These are phyloP conservation scores for Dryas alaskensis DNA, from an alignment of 306 rosid species.

Conservation along the genomic window DNA sequence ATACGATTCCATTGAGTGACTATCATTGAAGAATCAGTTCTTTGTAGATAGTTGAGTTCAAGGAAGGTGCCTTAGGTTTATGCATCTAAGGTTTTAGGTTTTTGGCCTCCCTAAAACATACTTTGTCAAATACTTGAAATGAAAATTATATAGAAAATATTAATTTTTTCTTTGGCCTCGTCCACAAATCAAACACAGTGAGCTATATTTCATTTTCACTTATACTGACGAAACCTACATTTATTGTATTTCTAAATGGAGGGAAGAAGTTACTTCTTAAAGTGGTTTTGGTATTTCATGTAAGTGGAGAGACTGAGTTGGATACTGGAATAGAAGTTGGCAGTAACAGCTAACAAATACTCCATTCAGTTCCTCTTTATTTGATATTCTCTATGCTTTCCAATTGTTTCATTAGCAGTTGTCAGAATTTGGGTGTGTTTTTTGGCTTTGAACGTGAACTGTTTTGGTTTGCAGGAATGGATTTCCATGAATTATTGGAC, in stretches of 20 bases:
- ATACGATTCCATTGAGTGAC: neutral
- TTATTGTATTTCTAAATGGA: neutral
- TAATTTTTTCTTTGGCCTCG: no score
- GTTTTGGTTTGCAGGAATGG: slow-evolving; percentile 70
- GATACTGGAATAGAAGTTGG: neutral
- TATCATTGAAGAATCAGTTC: neutral
- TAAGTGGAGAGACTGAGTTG: neutral
- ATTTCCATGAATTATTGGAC: slow-evolving; percentile 91
- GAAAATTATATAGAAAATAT: neutral
- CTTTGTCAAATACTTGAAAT: neutral
- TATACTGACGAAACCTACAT: neutral
- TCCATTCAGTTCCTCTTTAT: no score
- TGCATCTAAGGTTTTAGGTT: neutral
- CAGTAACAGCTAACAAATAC: no score
- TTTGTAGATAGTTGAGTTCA: neutral
- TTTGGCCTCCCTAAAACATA: neutral
- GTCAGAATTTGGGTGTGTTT: neutral
- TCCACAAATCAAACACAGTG: neutral
- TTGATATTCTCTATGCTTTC: neutral
- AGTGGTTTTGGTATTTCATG: no score
- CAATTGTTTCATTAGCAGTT: neutral
- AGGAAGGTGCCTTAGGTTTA: neutral
- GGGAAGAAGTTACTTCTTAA: slow-evolving; percentile 5
- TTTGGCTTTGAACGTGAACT: neutral
- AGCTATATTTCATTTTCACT: no score